phyloP scores from a whole-genome alignment of 495 filamentous ascomycete species.

The Aspergillus avenaceus region DNA sequence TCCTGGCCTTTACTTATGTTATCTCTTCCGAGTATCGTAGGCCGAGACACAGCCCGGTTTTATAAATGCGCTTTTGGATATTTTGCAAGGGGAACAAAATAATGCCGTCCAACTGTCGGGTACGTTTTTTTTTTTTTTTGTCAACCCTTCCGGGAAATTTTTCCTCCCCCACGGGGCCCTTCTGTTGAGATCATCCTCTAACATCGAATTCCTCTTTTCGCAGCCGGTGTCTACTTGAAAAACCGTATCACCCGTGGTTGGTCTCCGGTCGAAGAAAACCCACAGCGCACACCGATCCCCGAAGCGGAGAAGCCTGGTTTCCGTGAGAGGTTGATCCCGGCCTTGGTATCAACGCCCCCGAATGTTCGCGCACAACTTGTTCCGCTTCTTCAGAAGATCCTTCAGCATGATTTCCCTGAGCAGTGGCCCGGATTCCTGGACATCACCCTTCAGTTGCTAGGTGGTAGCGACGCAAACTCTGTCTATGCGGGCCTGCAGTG shows the following conservation, averaged over 20 bases:
- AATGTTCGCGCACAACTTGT: constrained; percentile 86
- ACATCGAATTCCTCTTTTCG: constrained; percentile 11
- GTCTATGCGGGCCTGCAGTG: constrained; percentile 94
- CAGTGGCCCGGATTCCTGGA: constrained; percentile 92
- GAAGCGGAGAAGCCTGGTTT: constrained; percentile 88
- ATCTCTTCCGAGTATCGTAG: constrained; percentile 39
- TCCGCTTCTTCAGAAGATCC: constrained; percentile 89
- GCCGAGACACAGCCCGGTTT: constrained; percentile 90
- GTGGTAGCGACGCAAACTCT: constrained; percentile 74
- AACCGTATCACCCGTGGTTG: constrained; percentile 91
- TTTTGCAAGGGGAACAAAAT: constrained; percentile 83
- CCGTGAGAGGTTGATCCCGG: constrained; percentile 79
- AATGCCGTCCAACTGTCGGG: constrained; percentile 78
- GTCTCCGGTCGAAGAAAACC: constrained; percentile 67
- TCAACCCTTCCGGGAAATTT: constrained; percentile 7
- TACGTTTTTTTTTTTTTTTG: constrained; percentile 38
- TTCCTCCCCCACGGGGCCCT: constrained; percentile 2
- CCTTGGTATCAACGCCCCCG: constrained; percentile 73
- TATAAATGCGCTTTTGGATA: constrained; percentile 83
- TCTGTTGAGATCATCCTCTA: constrained; percentile 2
- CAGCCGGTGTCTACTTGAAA: constrained; percentile 96
- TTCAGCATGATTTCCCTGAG: constrained; percentile 91
- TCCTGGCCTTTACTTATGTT: constrained; percentile 2
- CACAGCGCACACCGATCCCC: constrained; percentile 62
- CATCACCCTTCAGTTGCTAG: constrained; percentile 81